phyloP scores from a whole-genome alignment of 208 protist species.

The Acanthamoeba sp. region DNA sequence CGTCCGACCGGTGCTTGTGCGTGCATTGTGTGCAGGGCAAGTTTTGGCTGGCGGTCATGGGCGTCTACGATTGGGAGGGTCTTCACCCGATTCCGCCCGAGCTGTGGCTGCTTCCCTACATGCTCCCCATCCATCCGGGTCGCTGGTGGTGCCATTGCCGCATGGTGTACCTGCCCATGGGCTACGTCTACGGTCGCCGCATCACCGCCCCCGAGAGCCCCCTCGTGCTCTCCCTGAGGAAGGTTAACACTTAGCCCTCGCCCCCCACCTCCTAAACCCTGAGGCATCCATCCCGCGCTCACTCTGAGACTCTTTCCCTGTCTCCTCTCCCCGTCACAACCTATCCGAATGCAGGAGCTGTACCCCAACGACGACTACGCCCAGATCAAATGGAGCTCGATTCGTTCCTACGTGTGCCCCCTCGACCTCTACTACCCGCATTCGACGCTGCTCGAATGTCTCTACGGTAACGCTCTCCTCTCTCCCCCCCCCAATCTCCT shows the following conservation, averaged over 20 bases:
- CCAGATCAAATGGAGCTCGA: constrained; percentile 92
- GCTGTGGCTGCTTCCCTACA: constrained; percentile 94
- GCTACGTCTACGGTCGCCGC: constrained; percentile 95
- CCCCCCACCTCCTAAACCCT: neutral
- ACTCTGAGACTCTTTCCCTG: too few species aligned
- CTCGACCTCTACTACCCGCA: constrained; percentile 95
- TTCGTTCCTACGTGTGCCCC: constrained; percentile 88
- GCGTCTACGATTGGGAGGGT: constrained; percentile 95
- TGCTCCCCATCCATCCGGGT: constrained; percentile 93
- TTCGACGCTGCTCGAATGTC: constrained; percentile 90
- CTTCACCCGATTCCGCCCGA: constrained; percentile 96
- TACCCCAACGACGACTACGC: constrained; percentile 91
- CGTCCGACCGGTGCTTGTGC: neutral
- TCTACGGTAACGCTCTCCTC: constrained; percentile 58
- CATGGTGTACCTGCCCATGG: constrained; percentile 97
- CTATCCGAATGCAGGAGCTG: constrained; percentile 88
- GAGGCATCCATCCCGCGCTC: too few species aligned
- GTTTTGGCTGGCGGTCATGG: constrained; percentile 95
- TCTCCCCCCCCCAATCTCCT: neutral
- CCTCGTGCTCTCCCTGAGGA: constrained; percentile 90
- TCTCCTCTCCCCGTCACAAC: neutral
- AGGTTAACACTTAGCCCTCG: constrained; percentile 2
- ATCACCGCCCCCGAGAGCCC: constrained; percentile 87
- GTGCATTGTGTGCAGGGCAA: constrained; percentile 89
- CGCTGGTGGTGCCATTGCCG: constrained; percentile 96